Percentiles rank a stretch among this genome's conserved stretches.
These are phyloP conservation scores for Comarum palustre DNA, from an alignment of 306 rosid species.

Conservation along the genomic window DNA sequence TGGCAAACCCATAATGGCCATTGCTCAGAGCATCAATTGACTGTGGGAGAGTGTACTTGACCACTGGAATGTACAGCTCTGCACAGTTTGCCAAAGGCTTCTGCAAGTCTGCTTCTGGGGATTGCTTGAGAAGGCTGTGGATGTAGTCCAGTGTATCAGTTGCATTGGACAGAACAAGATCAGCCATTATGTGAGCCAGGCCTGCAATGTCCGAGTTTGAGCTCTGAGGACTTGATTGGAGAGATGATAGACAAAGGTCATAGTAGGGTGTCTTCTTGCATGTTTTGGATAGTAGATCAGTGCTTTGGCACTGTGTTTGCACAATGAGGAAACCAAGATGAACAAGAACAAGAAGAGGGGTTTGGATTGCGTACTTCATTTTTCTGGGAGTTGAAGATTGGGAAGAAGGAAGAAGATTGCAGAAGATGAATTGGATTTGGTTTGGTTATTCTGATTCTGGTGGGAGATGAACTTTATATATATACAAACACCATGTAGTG, in stretches of 20 bases:
- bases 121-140: constrained; percentile 22
- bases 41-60: constrained; percentile 70
- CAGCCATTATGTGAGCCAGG: constrained; percentile 23
- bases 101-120: constrained; percentile 33
- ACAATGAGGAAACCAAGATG: not conserved
- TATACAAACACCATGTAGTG: not conserved
- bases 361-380: not conserved
- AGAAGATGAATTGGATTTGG: not conserved
- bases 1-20: constrained; percentile 64
- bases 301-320: not conserved
- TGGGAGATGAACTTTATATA: not conserved
- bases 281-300: constrained; percentile 16
- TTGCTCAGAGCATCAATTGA: constrained; percentile 63
- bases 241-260: constrained; percentile 29
- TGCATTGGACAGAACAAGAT: constrained; percentile 22
- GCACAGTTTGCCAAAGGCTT: constrained; percentile 70
- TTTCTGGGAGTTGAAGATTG: not conserved
- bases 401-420: not conserved
- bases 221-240: constrained; percentile 31
- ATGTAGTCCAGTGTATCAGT: constrained; percentile 24
- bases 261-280: constrained; percentile 32
- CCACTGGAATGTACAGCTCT: constrained; percentile 69
- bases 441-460: not conserved
- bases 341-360: constrained; percentile 7
- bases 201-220: constrained; percentile 21